phyloP scores from a whole-genome alignment of 2,329 filamentous ascomycete genomes.

The Sordariomycetes sp. region DNA sequence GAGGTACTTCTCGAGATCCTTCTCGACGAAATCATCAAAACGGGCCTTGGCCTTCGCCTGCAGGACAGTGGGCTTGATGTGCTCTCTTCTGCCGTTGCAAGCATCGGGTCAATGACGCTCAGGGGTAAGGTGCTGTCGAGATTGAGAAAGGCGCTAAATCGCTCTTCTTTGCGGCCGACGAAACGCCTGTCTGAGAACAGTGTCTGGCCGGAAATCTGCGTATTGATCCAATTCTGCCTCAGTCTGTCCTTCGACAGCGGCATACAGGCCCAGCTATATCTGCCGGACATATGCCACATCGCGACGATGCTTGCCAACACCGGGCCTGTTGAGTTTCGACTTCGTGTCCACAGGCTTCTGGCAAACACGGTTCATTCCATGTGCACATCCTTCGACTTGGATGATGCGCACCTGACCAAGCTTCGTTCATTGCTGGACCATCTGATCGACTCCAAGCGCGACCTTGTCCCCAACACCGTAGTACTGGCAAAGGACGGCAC shows the following conservation, averaged over 20 bases:
- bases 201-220: conserved; percentile 60
- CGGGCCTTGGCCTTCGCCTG: conserved; percentile 44
- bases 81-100: conserved; percentile 50
- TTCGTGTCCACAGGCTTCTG: conserved; percentile 51
- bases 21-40: conserved; percentile 55
- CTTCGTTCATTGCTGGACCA: conserved; percentile 45
- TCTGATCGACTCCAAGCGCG: conserved; percentile 47
- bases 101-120: conserved; percentile 54
- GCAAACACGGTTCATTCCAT: conserved; percentile 59
- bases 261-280: conserved; percentile 55
- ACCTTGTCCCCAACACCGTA: conserved; percentile 42
- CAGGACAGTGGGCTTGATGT: conserved; percentile 50
- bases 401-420: conserved; percentile 46
- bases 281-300: conserved; percentile 60
- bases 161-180: conserved; percentile 56
- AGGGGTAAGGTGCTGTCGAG: conserved; percentile 55
- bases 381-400: conserved; percentile 53
- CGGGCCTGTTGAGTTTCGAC: conserved; percentile 43
- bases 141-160: conserved; percentile 55
- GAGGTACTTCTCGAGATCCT: conserved; percentile 57
- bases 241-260: conserved; percentile 58
- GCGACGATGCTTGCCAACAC: conserved; percentile 62
- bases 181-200: conserved; percentile 54
- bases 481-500: conserved; percentile 37
- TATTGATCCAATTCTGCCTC: conserved; percentile 55